Evolutionary conservation across 768 basidiomycete genomes (phyloP), one percentile per base, ranked within the genome.

Genomic region (Imleria badia): DNA sequence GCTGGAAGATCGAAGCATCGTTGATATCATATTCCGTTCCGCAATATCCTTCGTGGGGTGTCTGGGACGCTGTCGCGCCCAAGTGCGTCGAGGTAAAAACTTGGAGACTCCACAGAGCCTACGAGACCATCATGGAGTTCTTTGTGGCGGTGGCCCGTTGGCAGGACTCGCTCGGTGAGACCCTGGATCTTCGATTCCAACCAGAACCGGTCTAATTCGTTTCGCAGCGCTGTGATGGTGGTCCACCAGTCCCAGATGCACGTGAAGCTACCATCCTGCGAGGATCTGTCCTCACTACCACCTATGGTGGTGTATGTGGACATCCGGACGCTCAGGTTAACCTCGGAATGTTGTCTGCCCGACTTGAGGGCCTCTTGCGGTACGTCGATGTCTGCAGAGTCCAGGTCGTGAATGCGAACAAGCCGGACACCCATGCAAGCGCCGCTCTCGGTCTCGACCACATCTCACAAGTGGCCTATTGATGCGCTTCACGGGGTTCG

Each of bases 311-410:
- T n/a, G n/a, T n/a, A n/a, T n/a, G n/a, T n/a, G n/a, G n/a, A n/a
- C n/a, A n/a, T n/a, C n/a, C n/a, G n/a, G 89, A 90, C n/a, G n/a
- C n/a, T n/a, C n/a, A n/a, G n/a, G n/a, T n/a, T n/a, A n/a, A n/a
- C 56, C 76, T 90, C 35, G 86, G 90, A 68, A 80, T 74, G 60
- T 89, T 90, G 54, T 81, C 85, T 0, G 71, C 72, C 8, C 77
- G 79, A 30, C 80, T 85, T 13, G 82, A 81, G 39, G 69, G 70
- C n/a, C 74, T 90, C 22, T 69, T 81, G 2, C 67, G 68, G 13
- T 76, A 72, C 31, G 75, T 87, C 14, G 80, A 82, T 13, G 75
- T 80, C 31, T 75, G 83, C 23, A 78, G 76, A 58, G 66, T 71
- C 8, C 83, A 87, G 59, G 76, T 89, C 30, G 70, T 75, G 22